phyloP scores from a whole-genome alignment of 2,329 filamentous ascomycete genomes.

The Aciculosporium take region DNA sequence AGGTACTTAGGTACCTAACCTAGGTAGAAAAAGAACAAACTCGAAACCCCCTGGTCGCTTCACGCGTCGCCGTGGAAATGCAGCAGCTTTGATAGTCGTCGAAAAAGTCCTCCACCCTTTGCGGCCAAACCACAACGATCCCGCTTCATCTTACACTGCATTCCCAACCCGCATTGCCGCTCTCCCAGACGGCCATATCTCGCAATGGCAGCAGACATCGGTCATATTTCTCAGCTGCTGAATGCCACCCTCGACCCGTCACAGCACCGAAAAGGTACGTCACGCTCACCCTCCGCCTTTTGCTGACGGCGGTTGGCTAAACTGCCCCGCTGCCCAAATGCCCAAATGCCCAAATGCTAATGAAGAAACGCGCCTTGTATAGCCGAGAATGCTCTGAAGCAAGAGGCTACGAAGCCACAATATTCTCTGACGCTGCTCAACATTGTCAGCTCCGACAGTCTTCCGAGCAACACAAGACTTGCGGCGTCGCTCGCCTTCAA shows the following conservation, averaged over 20 bases:
- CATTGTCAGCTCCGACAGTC: conserved; percentile 65
- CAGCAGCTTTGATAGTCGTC: not conserved
- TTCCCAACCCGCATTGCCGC: conserved; percentile 9
- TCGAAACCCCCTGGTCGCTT: no score
- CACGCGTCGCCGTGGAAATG: not conserved
- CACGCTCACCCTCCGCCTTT: conserved; percentile 10
- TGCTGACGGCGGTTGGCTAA: not conserved
- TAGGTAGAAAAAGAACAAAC: no score
- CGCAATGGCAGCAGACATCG: conserved; percentile 43
- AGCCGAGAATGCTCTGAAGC: conserved; percentile 73
- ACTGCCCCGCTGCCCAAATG: no score
- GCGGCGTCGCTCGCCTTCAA: conserved; percentile 92
- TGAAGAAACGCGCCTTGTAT: conserved; percentile 19
- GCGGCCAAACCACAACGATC: conserved; percentile 7
- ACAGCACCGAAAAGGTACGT: conserved; percentile 76
- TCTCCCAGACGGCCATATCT: conserved; percentile 9
- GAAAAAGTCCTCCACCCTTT: conserved; percentile 6
- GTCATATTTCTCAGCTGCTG: conserved; percentile 63
- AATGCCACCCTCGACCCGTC: conserved; percentile 79
- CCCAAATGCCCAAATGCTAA: conserved; percentile 20
- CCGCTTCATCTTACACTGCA: not conserved
- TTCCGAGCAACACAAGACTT: conserved; percentile 66
- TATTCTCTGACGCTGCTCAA: conserved; percentile 83
- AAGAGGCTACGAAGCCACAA: conserved; percentile 67
- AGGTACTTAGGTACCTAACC: not conserved